Evolutionary conservation across 2,329 filamentous ascomycete species (phyloP).

Genomic region (Triangularia verruculosa): DNA sequence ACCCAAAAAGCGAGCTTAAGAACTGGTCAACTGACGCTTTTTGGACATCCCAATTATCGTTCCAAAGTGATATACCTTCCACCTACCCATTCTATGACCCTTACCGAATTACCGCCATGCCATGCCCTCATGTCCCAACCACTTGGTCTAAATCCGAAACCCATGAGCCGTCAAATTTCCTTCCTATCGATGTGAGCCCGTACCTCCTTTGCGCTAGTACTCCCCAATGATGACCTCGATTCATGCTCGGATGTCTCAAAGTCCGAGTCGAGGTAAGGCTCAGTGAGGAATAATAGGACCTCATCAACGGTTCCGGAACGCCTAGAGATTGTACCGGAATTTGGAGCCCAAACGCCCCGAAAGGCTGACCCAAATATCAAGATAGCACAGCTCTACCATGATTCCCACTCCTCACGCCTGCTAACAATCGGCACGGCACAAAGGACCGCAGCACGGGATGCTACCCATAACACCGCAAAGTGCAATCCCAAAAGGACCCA

Average conservation of each 20-base stretch:
- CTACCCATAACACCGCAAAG: conserved; percentile 1
- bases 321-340: not conserved
- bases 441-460: not conserved
- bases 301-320: not conserved
- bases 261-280: not conserved
- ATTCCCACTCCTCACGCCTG: conserved; percentile 7
- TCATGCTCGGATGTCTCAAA: not conserved
- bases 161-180: not conserved
- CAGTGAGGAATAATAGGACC: not conserved
- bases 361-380: not conserved
- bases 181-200: not conserved
- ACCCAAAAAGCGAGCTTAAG: not conserved
- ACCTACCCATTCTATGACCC: not conserved
- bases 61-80: not conserved
- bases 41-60: not conserved
- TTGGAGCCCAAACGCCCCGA: not conserved
- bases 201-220: not conserved
- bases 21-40: not conserved
- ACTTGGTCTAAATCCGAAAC: not conserved
- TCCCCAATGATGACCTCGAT: not conserved
- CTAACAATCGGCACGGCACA: not conserved
- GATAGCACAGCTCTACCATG: not conserved
- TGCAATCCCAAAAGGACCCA: not conserved
- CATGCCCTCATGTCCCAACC: not conserved
- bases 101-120: not conserved